Evolutionary conservation across 441 rosid genomes (phyloP).

Genomic region (Gossypium gossypioides): DNA sequence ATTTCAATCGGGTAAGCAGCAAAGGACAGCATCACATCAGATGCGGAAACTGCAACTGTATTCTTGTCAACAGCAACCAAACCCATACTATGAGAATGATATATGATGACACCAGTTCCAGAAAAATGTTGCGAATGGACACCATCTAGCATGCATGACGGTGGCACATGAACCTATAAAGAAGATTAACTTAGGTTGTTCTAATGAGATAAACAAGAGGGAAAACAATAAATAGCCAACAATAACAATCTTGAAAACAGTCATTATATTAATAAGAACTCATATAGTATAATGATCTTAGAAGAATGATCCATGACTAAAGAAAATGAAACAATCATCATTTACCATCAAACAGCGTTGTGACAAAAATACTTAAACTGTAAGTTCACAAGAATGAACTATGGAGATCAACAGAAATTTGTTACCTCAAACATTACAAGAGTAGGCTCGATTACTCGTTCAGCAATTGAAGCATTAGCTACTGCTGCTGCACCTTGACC

Average conservation of each 20-base stretch:
- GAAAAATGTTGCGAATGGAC: slow-evolving; percentile 68
- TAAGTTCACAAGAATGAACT: neutral
- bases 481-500: slow-evolving; percentile 36
- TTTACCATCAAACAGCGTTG: neutral
- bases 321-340: neutral
- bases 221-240: neutral
- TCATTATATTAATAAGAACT: neutral
- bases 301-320: neutral
- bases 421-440: slow-evolving; percentile 94
- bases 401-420: neutral
- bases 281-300: neutral
- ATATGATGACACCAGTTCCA: slow-evolving; percentile 85
- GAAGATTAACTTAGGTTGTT: neutral
- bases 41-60: slow-evolving; percentile 72
- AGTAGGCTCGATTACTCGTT: slow-evolving; percentile 78
- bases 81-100: slow-evolving; percentile 83
- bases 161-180: slow-evolving; percentile 85
- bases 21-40: slow-evolving; percentile 91
- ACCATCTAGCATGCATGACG: slow-evolving; percentile 92
- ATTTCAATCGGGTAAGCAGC: slow-evolving; percentile 95
- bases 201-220: neutral
- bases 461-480: slow-evolving; percentile 70
- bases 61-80: slow-evolving; percentile 89
- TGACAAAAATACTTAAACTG: neutral
- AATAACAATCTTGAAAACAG: neutral